These are phyloP conservation scores for Sarocladium brachiariae DNA, from an alignment of 2,329 filamentous ascomycete genomes.

Conservation along the genomic window DNA sequence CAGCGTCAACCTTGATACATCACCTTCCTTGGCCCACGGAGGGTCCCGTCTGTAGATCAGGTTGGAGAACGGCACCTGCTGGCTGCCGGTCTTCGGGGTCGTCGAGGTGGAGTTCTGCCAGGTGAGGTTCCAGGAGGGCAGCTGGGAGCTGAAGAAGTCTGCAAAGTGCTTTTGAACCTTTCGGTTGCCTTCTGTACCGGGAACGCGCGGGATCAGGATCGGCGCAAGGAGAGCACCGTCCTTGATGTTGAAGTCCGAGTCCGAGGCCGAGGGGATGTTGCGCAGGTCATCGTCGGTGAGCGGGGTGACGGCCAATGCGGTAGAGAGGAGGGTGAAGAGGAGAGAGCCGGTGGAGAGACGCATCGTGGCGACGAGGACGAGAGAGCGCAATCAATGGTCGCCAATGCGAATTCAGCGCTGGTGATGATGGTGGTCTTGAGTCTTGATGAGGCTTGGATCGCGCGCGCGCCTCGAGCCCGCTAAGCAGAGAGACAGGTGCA, in stretches of 20 bases:
- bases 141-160: constrained; percentile 66
- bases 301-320: constrained; percentile 28
- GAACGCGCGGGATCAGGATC: constrained; percentile 80
- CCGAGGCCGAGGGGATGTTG: constrained; percentile 59
- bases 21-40: constrained; percentile 65
- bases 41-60: constrained; percentile 83
- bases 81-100: constrained; percentile 67
- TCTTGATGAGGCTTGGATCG: no score
- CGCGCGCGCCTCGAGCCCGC: no score
- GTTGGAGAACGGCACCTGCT: constrained; percentile 76
- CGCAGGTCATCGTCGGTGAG: constrained; percentile 71
- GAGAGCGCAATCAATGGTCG: no score
- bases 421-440: no score
- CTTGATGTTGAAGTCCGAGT: constrained; percentile 70
- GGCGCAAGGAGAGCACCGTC: constrained; percentile 72
- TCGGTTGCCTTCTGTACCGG: constrained; percentile 70
- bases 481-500: no score
- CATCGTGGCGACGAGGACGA: constrained; percentile 4
- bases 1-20: constrained; percentile 74
- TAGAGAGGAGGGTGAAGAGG: constrained; percentile 17
- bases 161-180: constrained; percentile 75
- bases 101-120: constrained; percentile 87
- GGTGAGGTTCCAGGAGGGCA: constrained; percentile 73
- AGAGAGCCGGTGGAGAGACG: constrained; percentile 20
- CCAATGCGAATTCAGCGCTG: not conserved